phyloP scores from a whole-genome alignment of 352 stramenopile species.

The Phytophthora niederhauseri region DNA sequence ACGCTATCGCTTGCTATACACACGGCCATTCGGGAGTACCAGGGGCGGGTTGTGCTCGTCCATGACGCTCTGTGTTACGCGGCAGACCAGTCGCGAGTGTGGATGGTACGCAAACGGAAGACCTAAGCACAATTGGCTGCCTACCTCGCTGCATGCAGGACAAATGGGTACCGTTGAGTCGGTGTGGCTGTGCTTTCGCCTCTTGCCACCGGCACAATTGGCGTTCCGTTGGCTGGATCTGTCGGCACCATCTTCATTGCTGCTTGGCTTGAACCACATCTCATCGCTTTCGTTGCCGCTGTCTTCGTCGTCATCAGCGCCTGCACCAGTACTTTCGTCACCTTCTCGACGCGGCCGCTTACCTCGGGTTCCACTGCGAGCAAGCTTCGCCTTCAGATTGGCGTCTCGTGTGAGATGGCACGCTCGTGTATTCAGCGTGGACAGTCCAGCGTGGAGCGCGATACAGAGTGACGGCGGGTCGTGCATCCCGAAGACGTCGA shows the following conservation, averaged over 20 bases:
- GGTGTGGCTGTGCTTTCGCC: constrained; percentile 35
- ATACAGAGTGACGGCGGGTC: constrained; percentile 70
- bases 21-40: constrained; percentile 81
- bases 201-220: constrained; percentile 27
- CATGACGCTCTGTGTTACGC: constrained; percentile 81
- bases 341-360: constrained; percentile 30
- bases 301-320: constrained; percentile 18
- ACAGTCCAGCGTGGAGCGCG: constrained; percentile 68
- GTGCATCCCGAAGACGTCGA: constrained; percentile 72
- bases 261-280: constrained; percentile 33
- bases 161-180: constrained; percentile 57
- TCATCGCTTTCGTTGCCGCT: constrained; percentile 33
- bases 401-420: constrained; percentile 61
- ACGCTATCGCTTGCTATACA: constrained; percentile 84
- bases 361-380: constrained; percentile 18
- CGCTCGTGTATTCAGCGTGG: constrained; percentile 75
- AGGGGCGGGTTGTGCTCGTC: constrained; percentile 86
- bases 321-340: constrained; percentile 20
- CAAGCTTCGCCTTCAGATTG: constrained; percentile 46
- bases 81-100: constrained; percentile 85
- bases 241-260: constrained; percentile 35
- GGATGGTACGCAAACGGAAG: constrained; percentile 83
- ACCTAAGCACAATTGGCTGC: constrained; percentile 54
- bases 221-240: constrained; percentile 1
- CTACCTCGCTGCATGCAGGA: constrained; percentile 76